Conservation (phyloP, 441 rosid species). For the Isatis lusitanica region DNA sequence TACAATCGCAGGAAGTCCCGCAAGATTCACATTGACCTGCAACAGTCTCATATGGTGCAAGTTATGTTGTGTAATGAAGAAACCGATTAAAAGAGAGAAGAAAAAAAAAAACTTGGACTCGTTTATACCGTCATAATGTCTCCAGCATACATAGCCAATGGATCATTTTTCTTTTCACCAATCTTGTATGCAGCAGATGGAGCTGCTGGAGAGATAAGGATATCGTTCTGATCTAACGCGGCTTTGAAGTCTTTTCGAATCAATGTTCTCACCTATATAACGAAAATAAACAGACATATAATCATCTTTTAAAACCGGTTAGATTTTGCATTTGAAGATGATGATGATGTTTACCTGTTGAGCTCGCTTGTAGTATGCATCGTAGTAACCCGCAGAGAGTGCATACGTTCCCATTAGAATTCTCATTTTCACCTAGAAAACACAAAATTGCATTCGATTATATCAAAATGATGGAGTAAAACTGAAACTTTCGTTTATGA, state of each 20-base stretch:
- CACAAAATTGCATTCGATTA: background rate
- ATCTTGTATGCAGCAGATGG: slow-evolving; percentile 92
- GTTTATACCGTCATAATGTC: slow-evolving; percentile 82
- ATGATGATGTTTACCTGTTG: slow-evolving; percentile 59
- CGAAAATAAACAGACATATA: background rate
- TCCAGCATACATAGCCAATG: slow-evolving; percentile 93
- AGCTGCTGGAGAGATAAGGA: slow-evolving; percentile 89
- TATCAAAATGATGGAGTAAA: slow-evolving; percentile 3
- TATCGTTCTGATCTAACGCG: slow-evolving; percentile 72
- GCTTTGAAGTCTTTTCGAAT: slow-evolving; percentile 69
- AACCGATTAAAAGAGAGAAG: background rate
- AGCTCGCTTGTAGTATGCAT: slow-evolving; percentile 94
- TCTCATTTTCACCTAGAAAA: slow-evolving; percentile 85
- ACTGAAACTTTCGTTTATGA: background rate
- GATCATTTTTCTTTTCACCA: slow-evolving; percentile 95
- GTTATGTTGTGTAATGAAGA: background rate
- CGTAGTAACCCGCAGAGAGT: slow-evolving; percentile 92
- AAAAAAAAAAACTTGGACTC: background rate
- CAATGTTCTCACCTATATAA: slow-evolving; percentile 69
- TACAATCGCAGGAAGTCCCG: slow-evolving; percentile 87
- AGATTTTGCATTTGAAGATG: background rate
- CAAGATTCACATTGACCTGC: slow-evolving; percentile 93
- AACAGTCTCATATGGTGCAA: slow-evolving; percentile 14
- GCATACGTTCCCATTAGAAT: slow-evolving; percentile 97
- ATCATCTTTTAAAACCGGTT: background rate